phyloP scores from a whole-genome alignment of 768 basidiomycete genomes.

The Leccinum olivaceopallidum region DNA sequence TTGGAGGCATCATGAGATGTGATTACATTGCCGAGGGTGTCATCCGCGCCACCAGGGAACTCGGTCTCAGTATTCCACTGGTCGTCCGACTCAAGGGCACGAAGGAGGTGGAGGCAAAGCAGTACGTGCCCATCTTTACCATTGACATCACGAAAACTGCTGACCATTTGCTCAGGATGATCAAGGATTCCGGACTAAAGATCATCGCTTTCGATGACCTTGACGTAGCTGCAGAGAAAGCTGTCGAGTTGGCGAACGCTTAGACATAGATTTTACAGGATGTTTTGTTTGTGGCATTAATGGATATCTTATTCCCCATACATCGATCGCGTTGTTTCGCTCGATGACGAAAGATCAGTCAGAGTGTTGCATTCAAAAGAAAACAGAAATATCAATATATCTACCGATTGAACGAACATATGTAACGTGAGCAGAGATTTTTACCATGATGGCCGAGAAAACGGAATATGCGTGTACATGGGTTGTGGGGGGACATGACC shows the following conservation, averaged over 20 bases:
- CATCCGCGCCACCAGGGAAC: slow-evolving; percentile 95
- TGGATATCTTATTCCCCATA: slow-evolving; percentile 1
- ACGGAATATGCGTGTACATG: slow-evolving; percentile 30
- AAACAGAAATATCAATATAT: slow-evolving; percentile 36
- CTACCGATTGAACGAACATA: slow-evolving; percentile 24
- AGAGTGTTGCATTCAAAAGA: slow-evolving; percentile 25
- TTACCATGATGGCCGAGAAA: slow-evolving; percentile 34
- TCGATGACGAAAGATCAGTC: slow-evolving; percentile 14
- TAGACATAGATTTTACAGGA: slow-evolving; percentile 37
- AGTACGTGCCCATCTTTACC: slow-evolving; percentile 51
- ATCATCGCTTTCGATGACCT: slow-evolving; percentile 92
- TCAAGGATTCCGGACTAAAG: slow-evolving; percentile 86
- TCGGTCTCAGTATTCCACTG: slow-evolving; percentile 80
- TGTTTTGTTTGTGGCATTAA: slow-evolving; percentile 21
- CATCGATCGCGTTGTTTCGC: not conserved
- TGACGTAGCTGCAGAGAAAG: slow-evolving; percentile 86
- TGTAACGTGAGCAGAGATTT: slow-evolving; percentile 18
- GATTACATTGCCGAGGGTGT: slow-evolving; percentile 99
- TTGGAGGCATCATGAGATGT: slow-evolving; percentile 98
- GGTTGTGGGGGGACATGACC: slow-evolving; percentile 30
- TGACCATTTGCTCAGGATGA: slow-evolving; percentile 65
- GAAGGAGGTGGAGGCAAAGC: slow-evolving; percentile 93
- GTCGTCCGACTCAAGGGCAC: slow-evolving; percentile 97
- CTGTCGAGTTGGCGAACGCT: slow-evolving; percentile 63
- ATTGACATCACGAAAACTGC: not conserved